phyloP scores from a whole-genome alignment of 805 yeast genomes.

The Spathaspora sp. region DNA sequence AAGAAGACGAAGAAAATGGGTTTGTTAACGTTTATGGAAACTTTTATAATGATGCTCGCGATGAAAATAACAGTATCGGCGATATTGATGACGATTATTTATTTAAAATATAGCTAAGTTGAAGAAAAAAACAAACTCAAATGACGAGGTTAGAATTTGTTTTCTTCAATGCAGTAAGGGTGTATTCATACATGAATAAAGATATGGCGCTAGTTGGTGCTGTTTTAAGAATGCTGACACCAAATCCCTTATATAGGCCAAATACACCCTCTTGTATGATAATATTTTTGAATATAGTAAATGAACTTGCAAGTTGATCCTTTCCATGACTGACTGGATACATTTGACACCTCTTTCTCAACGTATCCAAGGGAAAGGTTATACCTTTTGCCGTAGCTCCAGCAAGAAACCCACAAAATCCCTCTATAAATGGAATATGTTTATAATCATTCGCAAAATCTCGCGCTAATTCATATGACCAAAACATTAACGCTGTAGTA shows the following conservation, averaged over 20 bases:
- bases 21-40: constrained; percentile 23
- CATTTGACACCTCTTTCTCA: constrained; percentile 77
- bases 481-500: constrained; percentile 72
- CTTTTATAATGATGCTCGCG: constrained; percentile 10
- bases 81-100: constrained; percentile 29
- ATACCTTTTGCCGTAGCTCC: constrained; percentile 71
- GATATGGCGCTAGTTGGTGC: constrained; percentile 78
- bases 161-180: constrained; percentile 11
- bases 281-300: constrained; percentile 34
- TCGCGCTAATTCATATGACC: constrained; percentile 56
- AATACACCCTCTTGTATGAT: constrained; percentile 52
- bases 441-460: constrained; percentile 24
- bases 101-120: constrained; percentile 16
- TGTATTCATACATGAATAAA: constrained; percentile 59
- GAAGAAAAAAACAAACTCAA: constrained; percentile 1
- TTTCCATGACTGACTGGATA: constrained; percentile 12
- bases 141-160: background rate
- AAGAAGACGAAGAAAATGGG: constrained; percentile 23
- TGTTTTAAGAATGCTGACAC: constrained; percentile 67
- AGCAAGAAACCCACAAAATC: constrained; percentile 67
- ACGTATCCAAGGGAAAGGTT: constrained; percentile 83
- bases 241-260: constrained; percentile 74
- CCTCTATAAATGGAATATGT: constrained; percentile 42
- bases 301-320: constrained; percentile 3
- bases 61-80: constrained; percentile 11